These are phyloP conservation scores for Haberlea rhodopensis DNA, from an alignment of 257 asterid species.

Conservation along the genomic window DNA sequence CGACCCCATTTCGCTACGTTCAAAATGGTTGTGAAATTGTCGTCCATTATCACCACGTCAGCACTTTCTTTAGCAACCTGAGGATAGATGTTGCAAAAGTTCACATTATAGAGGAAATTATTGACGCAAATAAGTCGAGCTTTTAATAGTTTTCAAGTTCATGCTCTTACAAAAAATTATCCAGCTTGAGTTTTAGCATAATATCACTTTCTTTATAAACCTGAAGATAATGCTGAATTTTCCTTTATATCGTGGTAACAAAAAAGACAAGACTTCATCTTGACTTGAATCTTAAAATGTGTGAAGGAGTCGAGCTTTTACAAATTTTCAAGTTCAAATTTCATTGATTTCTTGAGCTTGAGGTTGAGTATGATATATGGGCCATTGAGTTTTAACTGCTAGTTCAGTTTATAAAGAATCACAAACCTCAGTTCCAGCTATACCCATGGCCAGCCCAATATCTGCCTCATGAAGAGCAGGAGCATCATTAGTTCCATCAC, in stretches of 20 bases:
- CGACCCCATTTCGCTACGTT: neutral
- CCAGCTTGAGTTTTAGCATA: neutral
- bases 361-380: neutral
- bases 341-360: neutral
- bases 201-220: neutral
- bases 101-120: neutral
- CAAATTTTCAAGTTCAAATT: neutral
- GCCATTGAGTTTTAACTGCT: neutral
- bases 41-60: neutral
- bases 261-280: no score
- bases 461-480: constrained; percentile 65
- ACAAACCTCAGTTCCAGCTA: constrained; percentile 58
- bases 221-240: neutral
- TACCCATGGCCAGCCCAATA: constrained; percentile 61
- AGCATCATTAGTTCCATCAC: constrained; percentile 58
- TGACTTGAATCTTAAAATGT: no score
- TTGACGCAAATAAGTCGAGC: neutral
- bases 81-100: neutral
- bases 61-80: constrained; percentile 2
- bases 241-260: neutral
- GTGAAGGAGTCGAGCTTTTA: neutral
- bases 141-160: neutral
- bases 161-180: no score
- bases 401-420: neutral
- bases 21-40: neutral